phyloP scores from a whole-genome alignment of 2,329 filamentous ascomycete species.

The Fusarium piperis region DNA sequence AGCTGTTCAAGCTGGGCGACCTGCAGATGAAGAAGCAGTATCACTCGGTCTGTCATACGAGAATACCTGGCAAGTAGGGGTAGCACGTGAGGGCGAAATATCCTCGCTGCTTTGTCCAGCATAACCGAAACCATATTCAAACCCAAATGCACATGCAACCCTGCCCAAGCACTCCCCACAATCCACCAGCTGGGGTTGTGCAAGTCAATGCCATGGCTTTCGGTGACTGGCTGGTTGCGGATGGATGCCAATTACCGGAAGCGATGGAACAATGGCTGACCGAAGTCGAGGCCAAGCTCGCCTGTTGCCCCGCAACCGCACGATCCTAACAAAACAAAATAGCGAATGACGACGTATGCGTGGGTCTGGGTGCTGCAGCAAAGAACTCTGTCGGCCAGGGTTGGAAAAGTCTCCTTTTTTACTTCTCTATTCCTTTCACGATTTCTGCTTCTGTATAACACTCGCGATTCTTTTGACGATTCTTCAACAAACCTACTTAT shows the following conservation, averaged over 20 bases:
- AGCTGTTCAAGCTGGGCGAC: background rate
- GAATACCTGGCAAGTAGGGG: background rate
- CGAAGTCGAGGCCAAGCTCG: conserved; percentile 11
- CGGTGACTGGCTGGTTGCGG: background rate
- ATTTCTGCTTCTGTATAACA: background rate
- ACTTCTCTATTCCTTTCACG: background rate
- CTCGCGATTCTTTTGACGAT: background rate
- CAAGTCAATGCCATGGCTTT: background rate
- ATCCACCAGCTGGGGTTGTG: background rate
- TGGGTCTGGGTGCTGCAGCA: conserved; percentile 8
- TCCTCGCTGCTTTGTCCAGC: background rate
- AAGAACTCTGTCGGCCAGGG: conserved; percentile 6
- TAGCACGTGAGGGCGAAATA: background rate
- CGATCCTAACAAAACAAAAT: conserved; percentile 37
- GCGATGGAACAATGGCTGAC: background rate
- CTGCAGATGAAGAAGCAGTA: background rate
- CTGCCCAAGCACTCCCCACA: background rate
- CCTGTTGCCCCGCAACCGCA: conserved; percentile 40
- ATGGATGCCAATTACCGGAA: background rate
- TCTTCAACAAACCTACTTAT: background rate
- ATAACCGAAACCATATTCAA: background rate
- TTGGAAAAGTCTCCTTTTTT: background rate
- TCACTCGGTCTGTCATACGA: background rate
- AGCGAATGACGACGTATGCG: conserved; percentile 34
- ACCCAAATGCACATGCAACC: background rate